Conservation (phyloP, 2,329 filamentous ascomycete genomes). For the Chaetomiaceae sp. region DNA sequence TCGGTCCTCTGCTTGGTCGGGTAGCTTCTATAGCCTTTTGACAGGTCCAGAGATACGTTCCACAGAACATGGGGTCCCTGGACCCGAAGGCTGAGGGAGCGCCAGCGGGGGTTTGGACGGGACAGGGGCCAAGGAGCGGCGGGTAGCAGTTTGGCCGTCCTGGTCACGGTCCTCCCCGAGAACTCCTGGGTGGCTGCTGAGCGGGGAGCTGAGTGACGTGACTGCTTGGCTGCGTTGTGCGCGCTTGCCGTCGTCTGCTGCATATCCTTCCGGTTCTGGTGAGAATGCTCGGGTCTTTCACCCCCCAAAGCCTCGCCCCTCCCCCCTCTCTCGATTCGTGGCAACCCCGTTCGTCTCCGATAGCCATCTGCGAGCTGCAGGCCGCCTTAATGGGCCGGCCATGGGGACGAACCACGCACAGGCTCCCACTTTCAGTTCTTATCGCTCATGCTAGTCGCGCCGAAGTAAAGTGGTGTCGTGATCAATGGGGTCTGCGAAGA, state of each 20-base stretch:
- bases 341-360: constrained; percentile 13
- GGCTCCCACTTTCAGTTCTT: constrained; percentile 3
- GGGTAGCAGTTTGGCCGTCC: neutral
- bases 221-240: constrained; percentile 18
- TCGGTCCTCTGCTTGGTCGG: neutral
- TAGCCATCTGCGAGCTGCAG: constrained; percentile 22
- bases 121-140: neutral
- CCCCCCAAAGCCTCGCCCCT: constrained; percentile 8
- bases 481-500: neutral
- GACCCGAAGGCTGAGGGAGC: neutral
- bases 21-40: neutral
- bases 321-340: constrained; percentile 17
- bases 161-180: neutral
- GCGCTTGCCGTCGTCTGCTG: constrained; percentile 12
- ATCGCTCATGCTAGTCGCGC: neutral
- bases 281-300: constrained; percentile 5
- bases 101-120: neutral
- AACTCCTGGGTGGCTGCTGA: neutral
- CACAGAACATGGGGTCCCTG: neutral
- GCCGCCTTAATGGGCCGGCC: constrained; percentile 16
- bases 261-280: constrained; percentile 16
- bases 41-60: neutral
- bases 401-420: constrained; percentile 10
- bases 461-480: neutral
- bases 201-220: constrained; percentile 19